Conservation (phyloP, 768 basidiomycete species). For the Scleroderma citrinum region DNA sequence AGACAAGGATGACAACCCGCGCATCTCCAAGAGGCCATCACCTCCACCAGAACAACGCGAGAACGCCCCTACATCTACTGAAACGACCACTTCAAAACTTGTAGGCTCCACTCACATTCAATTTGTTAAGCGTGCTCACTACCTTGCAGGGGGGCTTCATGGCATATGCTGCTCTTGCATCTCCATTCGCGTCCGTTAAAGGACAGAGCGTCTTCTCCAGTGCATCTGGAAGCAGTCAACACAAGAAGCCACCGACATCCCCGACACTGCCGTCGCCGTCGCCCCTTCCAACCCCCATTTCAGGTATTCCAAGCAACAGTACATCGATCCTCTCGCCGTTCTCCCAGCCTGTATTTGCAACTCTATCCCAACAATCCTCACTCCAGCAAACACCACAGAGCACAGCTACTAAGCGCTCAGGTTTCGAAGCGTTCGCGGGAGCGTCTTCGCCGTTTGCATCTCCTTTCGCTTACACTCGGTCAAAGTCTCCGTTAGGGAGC, state of each 20-base stretch:
- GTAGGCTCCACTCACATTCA: slow-evolving; percentile 31
- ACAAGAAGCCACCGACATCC: slow-evolving; percentile 23
- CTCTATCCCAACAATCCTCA: slow-evolving; percentile 13
- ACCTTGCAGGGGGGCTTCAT: slow-evolving; percentile 60
- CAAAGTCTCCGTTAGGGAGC: slow-evolving; percentile 48
- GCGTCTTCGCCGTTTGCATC: slow-evolving; percentile 47
- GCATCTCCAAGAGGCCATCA: slow-evolving; percentile 52
- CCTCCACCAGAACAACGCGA: slow-evolving; percentile 57
- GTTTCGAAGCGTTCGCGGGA: slow-evolving; percentile 53
- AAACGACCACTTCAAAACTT: slow-evolving; percentile 37
- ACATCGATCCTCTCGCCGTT: slow-evolving; percentile 13
- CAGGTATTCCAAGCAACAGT: slow-evolving; percentile 16
- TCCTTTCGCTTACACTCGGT: slow-evolving; percentile 27
- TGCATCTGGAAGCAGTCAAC: slow-evolving; percentile 16
- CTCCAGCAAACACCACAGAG: slow-evolving; percentile 19
- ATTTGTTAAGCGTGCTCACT: slow-evolving; percentile 2
- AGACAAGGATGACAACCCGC: slow-evolving; percentile 58
- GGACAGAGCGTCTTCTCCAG: slow-evolving; percentile 50
- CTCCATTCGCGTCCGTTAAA: slow-evolving; percentile 70
- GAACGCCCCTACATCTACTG: slow-evolving; percentile 8
- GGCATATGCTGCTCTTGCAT: slow-evolving; percentile 69
- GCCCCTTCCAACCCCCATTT: too few species aligned
- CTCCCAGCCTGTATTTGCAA: slow-evolving; percentile 16
- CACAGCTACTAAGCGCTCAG: slow-evolving; percentile 44
- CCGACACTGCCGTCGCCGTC: slow-evolving; percentile 16